Evolutionary conservation across 441 rosid genomes (phyloP), one percentile per base, ranked within the genome.

Genomic region (Theobroma grandiflorum): DNA sequence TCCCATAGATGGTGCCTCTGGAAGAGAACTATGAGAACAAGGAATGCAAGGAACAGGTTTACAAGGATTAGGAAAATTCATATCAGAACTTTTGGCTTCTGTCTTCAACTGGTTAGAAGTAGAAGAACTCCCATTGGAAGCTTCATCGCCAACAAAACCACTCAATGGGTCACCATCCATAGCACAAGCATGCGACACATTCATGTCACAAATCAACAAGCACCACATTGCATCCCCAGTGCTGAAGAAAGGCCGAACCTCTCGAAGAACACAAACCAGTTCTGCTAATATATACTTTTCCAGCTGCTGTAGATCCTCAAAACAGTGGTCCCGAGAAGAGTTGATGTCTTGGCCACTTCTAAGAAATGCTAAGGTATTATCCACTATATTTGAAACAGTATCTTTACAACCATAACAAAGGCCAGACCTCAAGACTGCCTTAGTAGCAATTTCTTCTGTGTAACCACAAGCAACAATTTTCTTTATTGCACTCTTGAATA

Each of bases 171-270:
- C 95, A 78, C 91, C 90, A 79, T 95, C 98, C 90, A 91, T 85
- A 74, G 96, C 96, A 91, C 97, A 92, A 77, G 99, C 98, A 87
- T 90, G 98, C 16, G 98, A 88, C 11, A 96, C 94, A 89, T 96
- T 95, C 97, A 95, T 93, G 88, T 96, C 99, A 85, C 92, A 93
- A 70, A 96, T 91, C 86, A 96, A 81, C 79, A 96, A 84, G 85
- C 98, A 90, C 99, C 99, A 96, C 98, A 96, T 96, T 68, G 98
- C 99, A 86, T 96, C 98, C 38, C 96, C 97, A 18, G 89, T 93
- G 86, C 97, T 93, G 81, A 91, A 90, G 77, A 92, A 91, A 68
- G 97, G 95, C 80, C 93, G 88, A 76, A 95, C 94, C 83, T 95
- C 99, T 79, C 85, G 87, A 83, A 96, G 91, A 52, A 95, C 93